phyloP scores from a whole-genome alignment of 768 basidiomycete species.

The Tulasnella sp. region DNA sequence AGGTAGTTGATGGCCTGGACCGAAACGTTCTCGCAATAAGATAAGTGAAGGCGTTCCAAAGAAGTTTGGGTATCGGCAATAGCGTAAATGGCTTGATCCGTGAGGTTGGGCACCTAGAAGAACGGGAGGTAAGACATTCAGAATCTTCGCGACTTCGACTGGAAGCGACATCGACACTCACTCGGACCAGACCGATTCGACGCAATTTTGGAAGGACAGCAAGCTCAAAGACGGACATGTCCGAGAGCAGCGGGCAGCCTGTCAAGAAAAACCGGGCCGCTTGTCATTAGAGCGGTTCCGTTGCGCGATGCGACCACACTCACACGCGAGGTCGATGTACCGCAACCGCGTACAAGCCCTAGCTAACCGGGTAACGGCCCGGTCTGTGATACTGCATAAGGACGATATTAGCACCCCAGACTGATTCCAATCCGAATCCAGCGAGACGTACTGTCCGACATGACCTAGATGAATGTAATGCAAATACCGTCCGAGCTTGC shows the following conservation, averaged over 20 bases:
- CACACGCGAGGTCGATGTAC: constrained; percentile 81
- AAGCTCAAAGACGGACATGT: constrained; percentile 89
- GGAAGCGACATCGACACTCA: constrained; percentile 15
- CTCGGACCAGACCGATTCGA: constrained; percentile 89
- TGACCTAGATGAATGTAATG: constrained; percentile 96
- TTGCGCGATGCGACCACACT: neutral
- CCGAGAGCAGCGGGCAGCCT: constrained; percentile 83
- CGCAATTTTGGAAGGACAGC: constrained; percentile 80
- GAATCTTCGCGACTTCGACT: no score
- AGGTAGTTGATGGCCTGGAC: constrained; percentile 85
- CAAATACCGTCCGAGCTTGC: constrained; percentile 77
- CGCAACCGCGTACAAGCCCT: constrained; percentile 78
- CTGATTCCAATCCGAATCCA: neutral
- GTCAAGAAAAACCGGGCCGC: neutral
- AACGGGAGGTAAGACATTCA: neutral
- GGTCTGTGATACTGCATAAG: constrained; percentile 68
- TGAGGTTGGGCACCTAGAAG: constrained; percentile 57
- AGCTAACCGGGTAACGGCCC: constrained; percentile 71
- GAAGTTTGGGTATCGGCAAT: constrained; percentile 76
- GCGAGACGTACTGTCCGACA: constrained; percentile 35
- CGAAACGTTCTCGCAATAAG: constrained; percentile 92
- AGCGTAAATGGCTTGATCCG: constrained; percentile 85
- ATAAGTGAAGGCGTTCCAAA: constrained; percentile 91
- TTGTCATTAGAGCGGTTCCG: neutral
- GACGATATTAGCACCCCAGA: neutral